Percentiles rank a stretch among this genome's conserved stretches.
These are phyloP conservation scores for Penicillium taxi DNA, from an alignment of 495 filamentous ascomycete genomes.

Conservation along the genomic window DNA sequence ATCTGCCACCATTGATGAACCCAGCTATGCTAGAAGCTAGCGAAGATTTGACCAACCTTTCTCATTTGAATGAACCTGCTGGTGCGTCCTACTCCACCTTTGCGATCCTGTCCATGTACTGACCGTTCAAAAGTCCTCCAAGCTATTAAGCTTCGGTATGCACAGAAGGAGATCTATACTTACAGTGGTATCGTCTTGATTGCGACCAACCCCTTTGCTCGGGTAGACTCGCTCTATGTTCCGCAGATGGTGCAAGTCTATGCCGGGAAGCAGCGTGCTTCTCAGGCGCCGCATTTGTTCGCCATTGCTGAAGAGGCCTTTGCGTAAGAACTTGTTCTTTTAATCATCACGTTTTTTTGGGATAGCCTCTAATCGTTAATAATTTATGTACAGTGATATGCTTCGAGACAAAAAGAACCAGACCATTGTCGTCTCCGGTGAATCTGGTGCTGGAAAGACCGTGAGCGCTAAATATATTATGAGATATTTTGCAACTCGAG, in stretches of 20 bases:
- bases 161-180: conserved; percentile 99
- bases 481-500: conserved; percentile 97
- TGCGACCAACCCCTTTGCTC: conserved; percentile 95
- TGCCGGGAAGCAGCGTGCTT: conserved; percentile 91
- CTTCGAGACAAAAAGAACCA: conserved; percentile 91
- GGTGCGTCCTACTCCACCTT: conserved; percentile 47
- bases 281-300: conserved; percentile 95
- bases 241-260: conserved; percentile 99
- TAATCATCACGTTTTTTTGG: not conserved
- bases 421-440: conserved; percentile 96
- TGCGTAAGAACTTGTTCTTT: conserved; percentile 52
- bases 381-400: conserved; percentile 68
- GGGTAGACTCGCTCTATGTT: conserved; percentile 96
- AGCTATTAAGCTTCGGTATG: conserved; percentile 94
- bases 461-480: conserved; percentile 99
- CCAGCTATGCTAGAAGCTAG: conserved; percentile 97
- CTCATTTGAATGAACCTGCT: conserved; percentile 96
- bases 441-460: conserved; percentile 97
- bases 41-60: conserved; percentile 95
- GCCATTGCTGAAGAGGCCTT: conserved; percentile 99
- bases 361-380: not conserved
- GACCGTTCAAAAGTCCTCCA: conserved; percentile 66
- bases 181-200: conserved; percentile 99
- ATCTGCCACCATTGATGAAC: conserved; percentile 92
- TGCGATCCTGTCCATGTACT: conserved; percentile 17